Percentiles rank a stretch among this genome's conserved stretches.
phyloP scores from a whole-genome alignment of 2,329 filamentous ascomycete genomes.

The Endocalyx cinctus region DNA sequence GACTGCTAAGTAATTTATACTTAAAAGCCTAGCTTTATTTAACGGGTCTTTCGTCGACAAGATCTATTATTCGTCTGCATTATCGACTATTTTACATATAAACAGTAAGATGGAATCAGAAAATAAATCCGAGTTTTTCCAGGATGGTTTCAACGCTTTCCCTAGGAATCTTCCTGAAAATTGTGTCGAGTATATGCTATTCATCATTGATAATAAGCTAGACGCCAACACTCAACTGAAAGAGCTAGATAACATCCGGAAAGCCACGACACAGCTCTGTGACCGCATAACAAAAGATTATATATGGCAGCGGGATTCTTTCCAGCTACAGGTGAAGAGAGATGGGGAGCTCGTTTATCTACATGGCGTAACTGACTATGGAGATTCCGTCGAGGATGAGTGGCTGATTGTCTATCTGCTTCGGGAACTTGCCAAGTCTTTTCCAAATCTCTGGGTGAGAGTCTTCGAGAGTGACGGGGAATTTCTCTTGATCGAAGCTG shows the following conservation, averaged over 20 bases:
- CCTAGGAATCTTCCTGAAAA: constrained; percentile 64
- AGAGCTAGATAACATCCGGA: constrained; percentile 68
- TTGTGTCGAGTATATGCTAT: constrained; percentile 78
- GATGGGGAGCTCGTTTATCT: constrained; percentile 57
- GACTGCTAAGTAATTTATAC: no score
- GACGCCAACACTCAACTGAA: constrained; percentile 54
- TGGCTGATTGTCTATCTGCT: constrained; percentile 94
- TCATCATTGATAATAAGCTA: constrained; percentile 58
- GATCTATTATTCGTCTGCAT: no score
- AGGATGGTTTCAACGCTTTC: constrained; percentile 26
- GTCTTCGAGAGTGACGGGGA: constrained; percentile 88
- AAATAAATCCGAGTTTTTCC: constrained; percentile 22
- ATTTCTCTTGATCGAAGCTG: constrained; percentile 91
- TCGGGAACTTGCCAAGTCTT: constrained; percentile 70
- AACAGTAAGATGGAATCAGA: constrained; percentile 22
- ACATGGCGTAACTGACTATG: constrained; percentile 76
- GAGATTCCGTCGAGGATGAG: constrained; percentile 94
- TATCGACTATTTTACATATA: no score
- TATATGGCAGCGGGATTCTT: constrained; percentile 89
- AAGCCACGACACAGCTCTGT: constrained; percentile 58
- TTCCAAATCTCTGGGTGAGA: constrained; percentile 73
- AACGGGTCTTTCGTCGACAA: no score
- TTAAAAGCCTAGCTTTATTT: no score
- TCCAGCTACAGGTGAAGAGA: constrained; percentile 64
- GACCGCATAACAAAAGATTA: constrained; percentile 71